A percentile compares a stretch with the other conserved stretches of the same genome.
These are phyloP conservation scores for Haematococcus sp. DNA, from an alignment of 139 green algal species.

Conservation along the genomic window DNA sequence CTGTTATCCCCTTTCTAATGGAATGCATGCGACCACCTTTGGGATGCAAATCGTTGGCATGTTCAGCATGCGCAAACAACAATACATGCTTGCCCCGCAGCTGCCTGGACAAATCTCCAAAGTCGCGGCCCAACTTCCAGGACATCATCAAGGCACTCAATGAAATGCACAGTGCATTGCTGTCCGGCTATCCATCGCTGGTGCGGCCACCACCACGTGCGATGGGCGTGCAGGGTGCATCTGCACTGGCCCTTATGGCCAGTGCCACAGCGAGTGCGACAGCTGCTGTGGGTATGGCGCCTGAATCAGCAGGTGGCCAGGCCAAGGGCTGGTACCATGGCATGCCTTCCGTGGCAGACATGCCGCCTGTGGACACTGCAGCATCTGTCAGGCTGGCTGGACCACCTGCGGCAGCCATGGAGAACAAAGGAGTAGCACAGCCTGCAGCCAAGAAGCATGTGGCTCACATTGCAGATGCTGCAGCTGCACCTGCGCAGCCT, in stretches of 20 bases:
- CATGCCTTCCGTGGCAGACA: constrained; percentile 3
- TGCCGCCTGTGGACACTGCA: background rate
- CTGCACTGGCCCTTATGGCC: background rate
- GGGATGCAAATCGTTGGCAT: no score
- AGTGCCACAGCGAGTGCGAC: background rate
- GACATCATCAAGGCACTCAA: background rate
- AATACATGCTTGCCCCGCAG: background rate
- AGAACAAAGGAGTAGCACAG: no score
- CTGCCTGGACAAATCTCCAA: constrained; percentile 6
- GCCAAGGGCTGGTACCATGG: constrained; percentile 9
- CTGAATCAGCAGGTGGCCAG: background rate
- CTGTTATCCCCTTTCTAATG: no score
- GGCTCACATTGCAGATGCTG: no score
- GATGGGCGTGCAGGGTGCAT: background rate
- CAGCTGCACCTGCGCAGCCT: background rate
- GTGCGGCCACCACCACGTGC: background rate
- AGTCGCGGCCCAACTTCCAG: background rate
- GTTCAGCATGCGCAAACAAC: no score
- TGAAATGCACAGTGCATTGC: background rate
- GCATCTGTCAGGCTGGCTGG: no score
- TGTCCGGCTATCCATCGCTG: background rate
- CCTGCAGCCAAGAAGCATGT: no score
- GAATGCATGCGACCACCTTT: background rate
- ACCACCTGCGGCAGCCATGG: no score
- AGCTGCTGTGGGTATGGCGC: background rate